Evolutionary conservation across 148 eudicot genomes (phyloP), one percentile per base, ranked within the genome.

Genomic region (Camellia granthamiana): DNA sequence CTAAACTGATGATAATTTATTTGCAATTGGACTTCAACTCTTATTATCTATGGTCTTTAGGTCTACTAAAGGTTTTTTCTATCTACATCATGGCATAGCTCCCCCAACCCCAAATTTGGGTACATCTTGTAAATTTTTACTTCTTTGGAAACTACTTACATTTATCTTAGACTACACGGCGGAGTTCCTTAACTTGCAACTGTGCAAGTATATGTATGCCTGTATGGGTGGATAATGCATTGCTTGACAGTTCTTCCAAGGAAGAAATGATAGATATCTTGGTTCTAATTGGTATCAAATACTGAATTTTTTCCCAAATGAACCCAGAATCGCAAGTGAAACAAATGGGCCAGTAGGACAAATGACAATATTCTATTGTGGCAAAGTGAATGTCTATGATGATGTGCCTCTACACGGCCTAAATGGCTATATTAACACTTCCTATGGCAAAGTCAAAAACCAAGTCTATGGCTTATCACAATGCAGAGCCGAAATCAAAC

Each of bases 311-410:
- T 85, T 54, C 56, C 76, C 69, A 30, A 83, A 62, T 86, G 81
- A 62, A 86, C 81, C 64, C 92, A 93, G 99, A 89, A 86, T 79
- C 62, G 71, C 77, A 79, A 87, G 85, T 85, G 77, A 76, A 46
- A 65, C 89, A 81, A 78, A 81, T 81, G 69, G 71, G 30, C 82
- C 89, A 80, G 80, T 72, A 54, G 92, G 89, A 71, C 95, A 93
- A 84, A 92, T 96, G 95, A 89, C 98, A 64, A 92, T 93, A 79
- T 93, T 92, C 81, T 93, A 93, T 74, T 81, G 97, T 78, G 98
- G 99, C 81, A 88, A 91, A 83, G 92, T 96, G 84, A 93, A 92
- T 86, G 98, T 96, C 73, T 93, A 93, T 79, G 95, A 96, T 77
- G 94, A 86, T 72, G 84, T 96, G 75, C 95, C 97, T 23, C 30